A percentile compares a stretch with the other conserved stretches of the same genome.
Conservation (phyloP, 306 rosid species). For the Benincasa hispida region DNA sequence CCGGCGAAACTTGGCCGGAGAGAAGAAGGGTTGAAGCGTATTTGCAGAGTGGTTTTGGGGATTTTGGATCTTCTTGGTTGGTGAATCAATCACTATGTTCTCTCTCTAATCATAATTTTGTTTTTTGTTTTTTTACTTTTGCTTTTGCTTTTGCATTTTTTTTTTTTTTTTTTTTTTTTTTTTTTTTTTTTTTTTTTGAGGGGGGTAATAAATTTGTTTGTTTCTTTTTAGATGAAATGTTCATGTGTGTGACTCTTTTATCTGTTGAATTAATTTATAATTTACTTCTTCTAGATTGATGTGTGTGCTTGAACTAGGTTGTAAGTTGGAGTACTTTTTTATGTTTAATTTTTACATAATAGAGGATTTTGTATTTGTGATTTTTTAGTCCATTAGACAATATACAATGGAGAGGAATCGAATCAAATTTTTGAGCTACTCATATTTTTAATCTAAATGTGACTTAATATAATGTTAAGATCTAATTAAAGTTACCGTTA, state of each 20-base stretch:
- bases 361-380: too few relatives aligned
- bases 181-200: neutral
- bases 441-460: too few relatives aligned
- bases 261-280: neutral
- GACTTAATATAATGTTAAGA: too few relatives aligned
- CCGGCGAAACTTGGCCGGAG: conserved; percentile 52
- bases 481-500: too few relatives aligned
- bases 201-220: neutral
- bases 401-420: too few relatives aligned
- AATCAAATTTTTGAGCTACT: too few relatives aligned
- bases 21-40: conserved; percentile 60
- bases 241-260: neutral
- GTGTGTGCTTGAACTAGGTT: neutral
- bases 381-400: too few relatives aligned
- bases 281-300: neutral
- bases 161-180: neutral
- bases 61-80: conserved; percentile 54
- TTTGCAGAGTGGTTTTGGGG: conserved; percentile 71
- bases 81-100: conserved; percentile 3
- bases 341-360: too few relatives aligned
- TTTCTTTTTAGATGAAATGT: too few relatives aligned
- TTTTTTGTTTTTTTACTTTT: neutral
- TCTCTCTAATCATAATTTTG: neutral
- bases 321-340: too few relatives aligned
- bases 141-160: neutral